These are phyloP conservation scores for Termitomyces sp. DNA, from an alignment of 768 basidiomycete genomes.

Conservation along the genomic window DNA sequence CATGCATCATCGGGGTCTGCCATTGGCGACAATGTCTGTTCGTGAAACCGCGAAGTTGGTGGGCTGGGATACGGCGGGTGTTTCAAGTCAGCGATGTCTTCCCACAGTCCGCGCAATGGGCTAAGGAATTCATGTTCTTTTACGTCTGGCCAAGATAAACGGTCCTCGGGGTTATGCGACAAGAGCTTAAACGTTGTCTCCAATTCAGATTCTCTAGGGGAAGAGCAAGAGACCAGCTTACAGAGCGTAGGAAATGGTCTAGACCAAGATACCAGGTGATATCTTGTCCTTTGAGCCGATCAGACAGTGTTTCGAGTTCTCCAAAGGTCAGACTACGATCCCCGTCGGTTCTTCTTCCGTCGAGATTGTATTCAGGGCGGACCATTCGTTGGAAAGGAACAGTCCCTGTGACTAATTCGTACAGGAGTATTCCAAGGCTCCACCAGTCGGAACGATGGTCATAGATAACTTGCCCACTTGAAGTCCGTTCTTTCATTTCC, in stretches of 20 bases:
- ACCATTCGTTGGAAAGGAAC: constrained; percentile 13
- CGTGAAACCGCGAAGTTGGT: constrained; percentile 7
- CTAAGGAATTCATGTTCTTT: constrained; percentile 24
- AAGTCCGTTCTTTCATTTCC: constrained; percentile 23
- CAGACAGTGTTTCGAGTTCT: constrained; percentile 15
- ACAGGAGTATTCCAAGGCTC: constrained; percentile 28
- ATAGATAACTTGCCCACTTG: constrained; percentile 22
- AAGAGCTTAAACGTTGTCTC: constrained; percentile 20
- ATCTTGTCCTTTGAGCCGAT: background rate
- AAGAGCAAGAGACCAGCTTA: constrained; percentile 10
- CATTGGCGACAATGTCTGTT: constrained; percentile 5
- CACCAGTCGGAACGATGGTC: constrained; percentile 32
- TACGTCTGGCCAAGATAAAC: constrained; percentile 22
- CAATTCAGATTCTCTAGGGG: background rate
- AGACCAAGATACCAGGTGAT: constrained; percentile 8
- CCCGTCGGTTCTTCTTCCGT: constrained; percentile 14
- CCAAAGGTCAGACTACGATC: constrained; percentile 20
- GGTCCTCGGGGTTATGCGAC: constrained; percentile 17
- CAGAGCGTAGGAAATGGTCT: constrained; percentile 19
- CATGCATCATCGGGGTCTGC: background rate
- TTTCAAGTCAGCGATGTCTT: constrained; percentile 24
- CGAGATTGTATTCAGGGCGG: background rate
- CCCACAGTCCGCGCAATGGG: constrained; percentile 21
- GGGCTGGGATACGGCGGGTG: constrained; percentile 25
- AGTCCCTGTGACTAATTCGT: constrained; percentile 26